phyloP scores from a whole-genome alignment of 148 eudicot genomes.

The Arbutus unedo region DNA sequence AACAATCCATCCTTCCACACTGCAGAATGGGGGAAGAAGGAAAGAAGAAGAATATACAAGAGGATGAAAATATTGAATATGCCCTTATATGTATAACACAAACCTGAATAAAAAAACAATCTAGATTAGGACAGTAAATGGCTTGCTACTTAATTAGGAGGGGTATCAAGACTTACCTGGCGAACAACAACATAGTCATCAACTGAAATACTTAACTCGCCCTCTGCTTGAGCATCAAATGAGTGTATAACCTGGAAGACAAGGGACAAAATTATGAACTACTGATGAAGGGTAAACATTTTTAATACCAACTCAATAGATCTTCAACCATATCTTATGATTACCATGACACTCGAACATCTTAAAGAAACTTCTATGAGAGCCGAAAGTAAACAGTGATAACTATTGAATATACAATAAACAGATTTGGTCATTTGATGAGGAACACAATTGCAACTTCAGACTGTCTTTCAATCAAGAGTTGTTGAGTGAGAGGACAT shows the following conservation, averaged over 20 bases:
- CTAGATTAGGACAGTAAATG: neutral
- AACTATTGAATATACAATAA: too few species aligned
- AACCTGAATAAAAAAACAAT: neutral
- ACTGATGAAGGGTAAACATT: neutral
- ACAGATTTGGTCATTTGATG: too few species aligned
- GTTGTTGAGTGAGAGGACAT: neutral
- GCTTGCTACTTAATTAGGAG: neutral
- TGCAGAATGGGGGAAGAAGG: neutral
- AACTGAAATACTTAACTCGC: constrained; percentile 58
- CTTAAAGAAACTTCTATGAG: too few species aligned
- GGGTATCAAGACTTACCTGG: constrained; percentile 38
- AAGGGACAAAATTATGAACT: neutral
- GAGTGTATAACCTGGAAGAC: constrained; percentile 56
- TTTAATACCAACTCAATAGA: neutral
- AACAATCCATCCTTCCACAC: neutral
- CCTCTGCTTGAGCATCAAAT: constrained; percentile 76
- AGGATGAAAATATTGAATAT: neutral
- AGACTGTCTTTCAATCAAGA: neutral
- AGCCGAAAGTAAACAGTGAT: too few species aligned
- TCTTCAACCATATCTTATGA: neutral
- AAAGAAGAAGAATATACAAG: neutral
- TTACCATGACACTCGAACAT: neutral
- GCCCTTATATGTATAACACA: neutral
- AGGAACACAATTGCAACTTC: neutral
- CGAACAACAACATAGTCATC: constrained; percentile 63